A percentile compares a stretch with the other conserved stretches of the same genome.
These are phyloP conservation scores for Lentinula raphanica DNA, from an alignment of 768 basidiomycete genomes.

Conservation along the genomic window DNA sequence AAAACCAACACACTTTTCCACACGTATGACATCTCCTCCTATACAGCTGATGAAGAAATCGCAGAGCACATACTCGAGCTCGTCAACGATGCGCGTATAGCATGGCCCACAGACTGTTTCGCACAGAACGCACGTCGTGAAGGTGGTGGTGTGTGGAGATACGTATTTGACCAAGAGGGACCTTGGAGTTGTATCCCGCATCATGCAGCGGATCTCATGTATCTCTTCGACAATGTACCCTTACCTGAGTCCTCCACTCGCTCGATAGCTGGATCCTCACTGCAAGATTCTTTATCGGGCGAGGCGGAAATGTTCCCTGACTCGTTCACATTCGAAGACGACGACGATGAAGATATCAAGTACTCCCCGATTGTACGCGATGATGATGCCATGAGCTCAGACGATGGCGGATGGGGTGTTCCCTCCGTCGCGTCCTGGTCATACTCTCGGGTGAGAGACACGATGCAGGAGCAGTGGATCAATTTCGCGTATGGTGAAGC, in stretches of 20 bases:
- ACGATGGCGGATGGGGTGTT: conserved; percentile 23
- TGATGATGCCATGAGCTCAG: conserved; percentile 13
- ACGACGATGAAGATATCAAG: conserved; percentile 26
- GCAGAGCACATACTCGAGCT: conserved; percentile 66
- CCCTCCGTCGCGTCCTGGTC: conserved; percentile 62
- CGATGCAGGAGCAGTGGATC: conserved; percentile 72
- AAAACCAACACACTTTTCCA: conserved; percentile 59
- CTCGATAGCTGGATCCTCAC: conserved; percentile 9
- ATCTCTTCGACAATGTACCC: conserved; percentile 74
- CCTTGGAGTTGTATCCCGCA: conserved; percentile 60
- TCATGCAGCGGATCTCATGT: conserved; percentile 68
- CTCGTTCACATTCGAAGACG: conserved; percentile 21
- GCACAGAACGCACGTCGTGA: conserved; percentile 44
- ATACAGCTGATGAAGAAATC: conserved; percentile 63
- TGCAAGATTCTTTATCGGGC: background rate
- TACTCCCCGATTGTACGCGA: conserved; percentile 18
- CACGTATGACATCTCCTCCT: conserved; percentile 63
- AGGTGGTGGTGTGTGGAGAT: conserved; percentile 69
- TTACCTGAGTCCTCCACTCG: conserved; percentile 34
- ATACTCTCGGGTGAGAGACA: conserved; percentile 62
- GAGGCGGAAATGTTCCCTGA: conserved; percentile 24
- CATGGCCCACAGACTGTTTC: conserved; percentile 72
- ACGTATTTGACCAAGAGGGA: conserved; percentile 79
- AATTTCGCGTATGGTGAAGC: conserved; percentile 68
- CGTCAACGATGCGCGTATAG: conserved; percentile 67